Base-by-base conservation (phyloP, 148 eudicot species). In the Camellia sinensis region DNA sequence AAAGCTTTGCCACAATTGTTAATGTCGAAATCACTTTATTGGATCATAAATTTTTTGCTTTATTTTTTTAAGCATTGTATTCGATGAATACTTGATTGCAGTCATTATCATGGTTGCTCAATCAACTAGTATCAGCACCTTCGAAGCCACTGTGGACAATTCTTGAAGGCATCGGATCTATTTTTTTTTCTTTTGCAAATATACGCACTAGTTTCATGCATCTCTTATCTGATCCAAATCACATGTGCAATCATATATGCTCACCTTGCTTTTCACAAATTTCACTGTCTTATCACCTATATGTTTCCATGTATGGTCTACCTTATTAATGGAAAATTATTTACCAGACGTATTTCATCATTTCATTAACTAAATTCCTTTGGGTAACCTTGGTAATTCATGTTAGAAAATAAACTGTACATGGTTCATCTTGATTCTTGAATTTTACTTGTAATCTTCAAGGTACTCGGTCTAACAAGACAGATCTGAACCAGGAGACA, bases 1-100 rank as follows among this genome's bases (percentile, higher is more conserved):
- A 21, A 68, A 54, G 75, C 52, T 60, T 75, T 22, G 67, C 68
- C 19, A 61, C 45, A 41, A 52, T 76, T 69, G 22, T 43, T 62
- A 17, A n/a, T 46, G 50, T 44, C 18, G 56, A 53, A 46, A 44
- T 17, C 18, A 72, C 22, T 72, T 0, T 8, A 3, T 56, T 63
- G 56, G 75, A 29, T 37, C 12, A 18, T 62, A 5, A 9, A 53
- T 79, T 37, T 44, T 45, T 15, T 43, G 15, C 19, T 15, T 48
- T 48, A 7, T 48, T 48, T 48, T 46, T 7, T 4, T 48, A 40
- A 11, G 40, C 2, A 43, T 37, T 79, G 7, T 59, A 15, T 13
- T 44, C 10, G n/a, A 67, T 53, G 40, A 53, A 62, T 43, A 44
- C 6, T 76, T 7, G 63, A 63, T 29, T 29, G 41, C 43, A n/a